Percentiles rank a stretch among this genome's conserved stretches.
Evolutionary conservation across 306 rosid genomes (phyloP).

Genomic region (Cicer judaicum): DNA sequence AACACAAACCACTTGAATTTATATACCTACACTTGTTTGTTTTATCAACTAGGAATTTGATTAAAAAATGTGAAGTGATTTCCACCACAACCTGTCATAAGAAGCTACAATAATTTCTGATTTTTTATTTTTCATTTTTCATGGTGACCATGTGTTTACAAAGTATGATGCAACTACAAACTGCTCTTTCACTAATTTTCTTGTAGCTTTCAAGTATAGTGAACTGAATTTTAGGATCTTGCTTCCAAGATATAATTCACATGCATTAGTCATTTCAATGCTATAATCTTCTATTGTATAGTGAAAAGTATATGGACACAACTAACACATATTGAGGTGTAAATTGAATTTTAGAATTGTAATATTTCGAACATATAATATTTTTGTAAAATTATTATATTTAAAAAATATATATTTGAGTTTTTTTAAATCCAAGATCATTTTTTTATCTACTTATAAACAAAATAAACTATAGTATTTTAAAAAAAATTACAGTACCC

Average conservation of each 20-base stretch:
- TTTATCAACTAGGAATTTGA: background rate
- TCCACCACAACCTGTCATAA: background rate
- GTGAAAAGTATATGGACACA: too few species aligned
- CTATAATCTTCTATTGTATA: too few species aligned
- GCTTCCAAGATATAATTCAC: slow-evolving; percentile 7
- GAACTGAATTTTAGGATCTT: slow-evolving; percentile 38
- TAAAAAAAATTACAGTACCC: too few species aligned
- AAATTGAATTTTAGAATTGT: too few species aligned
- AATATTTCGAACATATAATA: too few species aligned
- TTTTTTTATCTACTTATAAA: too few species aligned
- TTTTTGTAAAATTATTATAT: too few species aligned
- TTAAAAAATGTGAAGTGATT: background rate
- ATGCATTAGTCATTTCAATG: slow-evolving; percentile 10
- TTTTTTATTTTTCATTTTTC: background rate
- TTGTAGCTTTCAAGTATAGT: slow-evolving; percentile 33
- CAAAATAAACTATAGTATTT: too few species aligned
- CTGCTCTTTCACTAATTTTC: slow-evolving; percentile 17
- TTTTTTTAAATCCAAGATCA: too few species aligned
- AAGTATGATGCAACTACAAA: slow-evolving; percentile 11
- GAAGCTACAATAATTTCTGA: slow-evolving; percentile 13
- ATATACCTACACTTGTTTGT: slow-evolving; percentile 18
- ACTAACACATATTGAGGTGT: too few species aligned
- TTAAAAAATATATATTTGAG: too few species aligned
- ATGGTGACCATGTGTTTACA: background rate
- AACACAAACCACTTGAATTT: slow-evolving; percentile 26